These are phyloP conservation scores for Sporothrix protearum DNA, from an alignment of 2,329 filamentous ascomycete genomes.

Conservation along the genomic window DNA sequence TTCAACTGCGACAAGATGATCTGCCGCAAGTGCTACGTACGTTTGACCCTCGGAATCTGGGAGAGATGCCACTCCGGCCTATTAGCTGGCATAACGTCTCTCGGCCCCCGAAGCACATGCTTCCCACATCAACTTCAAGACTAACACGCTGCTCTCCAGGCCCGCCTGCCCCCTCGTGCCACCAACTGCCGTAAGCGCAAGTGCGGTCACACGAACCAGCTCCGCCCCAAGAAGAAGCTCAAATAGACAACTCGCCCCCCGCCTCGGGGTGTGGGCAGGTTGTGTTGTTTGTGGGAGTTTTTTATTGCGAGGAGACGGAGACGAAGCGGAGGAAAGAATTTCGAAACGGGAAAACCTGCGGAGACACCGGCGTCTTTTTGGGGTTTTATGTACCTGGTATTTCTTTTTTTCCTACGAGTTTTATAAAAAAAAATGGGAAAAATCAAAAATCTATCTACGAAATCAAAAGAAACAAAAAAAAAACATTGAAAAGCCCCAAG, in stretches of 20 bases:
- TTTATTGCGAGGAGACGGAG: neutral
- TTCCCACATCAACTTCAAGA: neutral
- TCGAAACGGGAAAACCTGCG: slow-evolving; percentile 14
- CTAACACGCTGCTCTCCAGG: slow-evolving; percentile 31
- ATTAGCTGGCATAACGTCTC: slow-evolving; percentile 42
- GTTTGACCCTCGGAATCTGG: neutral
- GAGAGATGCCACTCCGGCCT: neutral
- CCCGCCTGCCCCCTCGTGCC: slow-evolving; percentile 91
- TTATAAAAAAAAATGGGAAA: slow-evolving; percentile 17
- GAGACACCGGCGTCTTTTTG: slow-evolving; percentile 25
- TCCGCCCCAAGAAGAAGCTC: slow-evolving; percentile 99
- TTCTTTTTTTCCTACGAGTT: slow-evolving; percentile 22
- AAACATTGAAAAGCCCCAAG: slow-evolving; percentile 15
- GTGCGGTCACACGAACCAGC: slow-evolving; percentile 99
- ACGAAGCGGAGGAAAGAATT: slow-evolving; percentile 9
- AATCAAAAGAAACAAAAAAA: slow-evolving; percentile 12
- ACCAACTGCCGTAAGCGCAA: slow-evolving; percentile 99
- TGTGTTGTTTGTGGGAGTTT: slow-evolving; percentile 20
- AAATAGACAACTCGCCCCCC: slow-evolving; percentile 39
- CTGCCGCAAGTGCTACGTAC: slow-evolving; percentile 97
- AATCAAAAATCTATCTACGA: slow-evolving; percentile 17
- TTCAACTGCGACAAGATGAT: slow-evolving; percentile 99
- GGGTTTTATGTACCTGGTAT: slow-evolving; percentile 22
- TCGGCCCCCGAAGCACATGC: neutral
- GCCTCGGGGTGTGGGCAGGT: slow-evolving; percentile 5